A percentile compares a stretch with the other conserved stretches of the same genome.
phyloP scores from a whole-genome alignment of 2,329 filamentous ascomycete genomes.

The Colletotrichum ledebouriae region DNA sequence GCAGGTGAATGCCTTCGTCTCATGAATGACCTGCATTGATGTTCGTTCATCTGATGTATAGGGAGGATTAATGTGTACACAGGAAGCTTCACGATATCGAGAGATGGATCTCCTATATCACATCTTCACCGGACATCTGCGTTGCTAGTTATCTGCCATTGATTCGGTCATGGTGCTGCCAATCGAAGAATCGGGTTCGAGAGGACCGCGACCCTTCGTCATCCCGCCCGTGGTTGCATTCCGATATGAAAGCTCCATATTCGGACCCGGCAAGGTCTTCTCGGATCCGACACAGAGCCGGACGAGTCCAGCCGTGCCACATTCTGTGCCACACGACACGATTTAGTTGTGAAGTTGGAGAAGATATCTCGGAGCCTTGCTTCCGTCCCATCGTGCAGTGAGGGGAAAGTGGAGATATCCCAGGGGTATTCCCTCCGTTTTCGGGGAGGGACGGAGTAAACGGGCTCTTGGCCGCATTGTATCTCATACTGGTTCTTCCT shows the following conservation, averaged over 20 bases:
- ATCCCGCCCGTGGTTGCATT: too few species aligned
- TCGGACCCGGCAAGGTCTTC: too few species aligned
- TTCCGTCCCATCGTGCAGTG: conserved; percentile 26
- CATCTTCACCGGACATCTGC: conserved; percentile 11
- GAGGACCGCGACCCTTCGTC: neutral
- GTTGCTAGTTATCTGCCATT: neutral
- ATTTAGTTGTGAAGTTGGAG: conserved; percentile 2
- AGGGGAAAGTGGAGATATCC: conserved; percentile 24
- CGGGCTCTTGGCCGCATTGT: conserved; percentile 14
- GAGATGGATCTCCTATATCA: neutral
- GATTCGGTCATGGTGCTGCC: neutral
- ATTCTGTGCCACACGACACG: too few species aligned
- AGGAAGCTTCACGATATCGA: neutral
- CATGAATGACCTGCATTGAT: too few species aligned
- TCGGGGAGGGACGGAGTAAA: conserved; percentile 20
- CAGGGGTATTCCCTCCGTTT: neutral
- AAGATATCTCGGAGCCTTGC: neutral
- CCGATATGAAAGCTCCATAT: too few species aligned
- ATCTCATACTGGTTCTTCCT: conserved; percentile 7
- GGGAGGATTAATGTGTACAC: neutral
- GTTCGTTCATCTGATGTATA: neutral
- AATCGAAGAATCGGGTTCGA: neutral
- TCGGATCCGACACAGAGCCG: too few species aligned
- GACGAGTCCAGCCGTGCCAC: too few species aligned
- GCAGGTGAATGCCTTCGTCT: neutral